A percentile compares a stretch with the other conserved stretches of the same genome.
Conservation (phyloP, 2,329 filamentous ascomycete species). For the Colletotrichum sp. region DNA sequence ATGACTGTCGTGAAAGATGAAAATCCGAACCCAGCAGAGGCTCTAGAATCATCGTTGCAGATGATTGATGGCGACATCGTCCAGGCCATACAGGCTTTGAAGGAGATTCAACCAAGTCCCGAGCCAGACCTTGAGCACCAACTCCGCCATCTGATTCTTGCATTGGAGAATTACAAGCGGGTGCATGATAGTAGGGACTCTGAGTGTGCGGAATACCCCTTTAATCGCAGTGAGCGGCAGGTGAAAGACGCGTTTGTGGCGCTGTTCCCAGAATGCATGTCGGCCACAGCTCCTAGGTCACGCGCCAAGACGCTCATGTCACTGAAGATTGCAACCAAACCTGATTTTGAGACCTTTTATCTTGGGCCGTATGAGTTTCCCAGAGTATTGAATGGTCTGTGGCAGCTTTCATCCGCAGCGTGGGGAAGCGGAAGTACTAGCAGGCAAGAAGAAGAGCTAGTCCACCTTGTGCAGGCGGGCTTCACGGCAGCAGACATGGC, state of each 20-base stretch:
- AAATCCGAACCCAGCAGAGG: not conserved
- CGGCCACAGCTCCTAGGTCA: not conserved
- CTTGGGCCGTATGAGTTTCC: conserved; percentile 26
- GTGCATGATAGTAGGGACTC: not conserved
- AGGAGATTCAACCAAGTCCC: conserved; percentile 30
- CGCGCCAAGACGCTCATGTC: not conserved
- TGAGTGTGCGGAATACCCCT: conserved; percentile 1
- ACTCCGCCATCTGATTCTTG: conserved; percentile 25
- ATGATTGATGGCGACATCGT: conserved; percentile 38
- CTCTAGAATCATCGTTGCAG: conserved; percentile 26
- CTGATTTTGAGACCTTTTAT: conserved; percentile 25
- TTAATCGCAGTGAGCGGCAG: conserved; percentile 31
- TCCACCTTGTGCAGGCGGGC: conserved; percentile 27
- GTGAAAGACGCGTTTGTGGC: conserved; percentile 30
- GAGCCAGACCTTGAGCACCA: conserved; percentile 23
- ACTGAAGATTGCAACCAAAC: not conserved
- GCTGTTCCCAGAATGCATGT: conserved; percentile 26
- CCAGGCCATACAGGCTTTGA: conserved; percentile 41
- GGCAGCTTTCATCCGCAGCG: conserved; percentile 35
- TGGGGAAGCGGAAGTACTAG: conserved; percentile 28
- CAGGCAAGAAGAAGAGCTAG: conserved; percentile 30
- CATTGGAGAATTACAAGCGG: not conserved
- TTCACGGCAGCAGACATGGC: conserved; percentile 38
- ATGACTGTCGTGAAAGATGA: not conserved
- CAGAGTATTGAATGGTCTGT: conserved; percentile 33